Evolutionary conservation across 192 early-diverging fungal genomes (phyloP).

Genomic region (Dimargaris xerosporica): DNA sequence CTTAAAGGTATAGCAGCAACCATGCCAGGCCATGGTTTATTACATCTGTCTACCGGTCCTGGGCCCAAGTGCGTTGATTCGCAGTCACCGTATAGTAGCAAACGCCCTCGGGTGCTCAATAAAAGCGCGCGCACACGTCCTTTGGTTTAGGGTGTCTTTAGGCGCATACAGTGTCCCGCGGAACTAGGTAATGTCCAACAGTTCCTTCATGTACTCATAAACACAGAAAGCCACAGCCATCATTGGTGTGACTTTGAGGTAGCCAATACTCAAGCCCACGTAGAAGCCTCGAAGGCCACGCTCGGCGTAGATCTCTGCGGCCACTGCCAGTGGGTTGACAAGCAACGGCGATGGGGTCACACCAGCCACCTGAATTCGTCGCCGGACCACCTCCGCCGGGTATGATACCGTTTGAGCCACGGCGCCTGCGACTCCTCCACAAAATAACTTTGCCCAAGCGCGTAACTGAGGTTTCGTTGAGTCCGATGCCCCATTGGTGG

Average conservation of each 20-base stretch:
- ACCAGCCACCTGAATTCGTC: conserved; percentile 73
- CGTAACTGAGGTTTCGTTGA: too few species aligned
- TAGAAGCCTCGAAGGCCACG: conserved; percentile 76
- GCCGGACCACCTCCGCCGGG: conserved; percentile 80
- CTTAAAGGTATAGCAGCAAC: too few species aligned
- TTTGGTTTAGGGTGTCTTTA: too few species aligned
- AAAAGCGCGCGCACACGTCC: too few species aligned
- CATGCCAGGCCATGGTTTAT: too few species aligned
- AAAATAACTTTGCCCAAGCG: conserved; percentile 53
- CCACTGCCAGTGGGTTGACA: conserved; percentile 40
- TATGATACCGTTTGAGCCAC: conserved; percentile 78
- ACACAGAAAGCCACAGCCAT: conserved; percentile 71
- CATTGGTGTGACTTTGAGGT: conserved; percentile 91
- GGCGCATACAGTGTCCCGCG: not conserved
- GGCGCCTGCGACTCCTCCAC: conserved; percentile 72
- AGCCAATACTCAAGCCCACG: conserved; percentile 95
- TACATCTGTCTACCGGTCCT: too few species aligned
- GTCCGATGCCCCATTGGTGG: conserved; percentile 18
- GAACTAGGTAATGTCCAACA: conserved; percentile 16
- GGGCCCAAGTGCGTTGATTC: too few species aligned
- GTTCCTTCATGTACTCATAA: conserved; percentile 66
- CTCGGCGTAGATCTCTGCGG: conserved; percentile 40
- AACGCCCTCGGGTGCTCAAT: too few species aligned
- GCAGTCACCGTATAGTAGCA: too few species aligned
- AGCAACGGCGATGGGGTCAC: conserved; percentile 31